Base-by-base conservation (phyloP, 2,329 filamentous ascomycete species). In the Moelleriella libera region DNA sequence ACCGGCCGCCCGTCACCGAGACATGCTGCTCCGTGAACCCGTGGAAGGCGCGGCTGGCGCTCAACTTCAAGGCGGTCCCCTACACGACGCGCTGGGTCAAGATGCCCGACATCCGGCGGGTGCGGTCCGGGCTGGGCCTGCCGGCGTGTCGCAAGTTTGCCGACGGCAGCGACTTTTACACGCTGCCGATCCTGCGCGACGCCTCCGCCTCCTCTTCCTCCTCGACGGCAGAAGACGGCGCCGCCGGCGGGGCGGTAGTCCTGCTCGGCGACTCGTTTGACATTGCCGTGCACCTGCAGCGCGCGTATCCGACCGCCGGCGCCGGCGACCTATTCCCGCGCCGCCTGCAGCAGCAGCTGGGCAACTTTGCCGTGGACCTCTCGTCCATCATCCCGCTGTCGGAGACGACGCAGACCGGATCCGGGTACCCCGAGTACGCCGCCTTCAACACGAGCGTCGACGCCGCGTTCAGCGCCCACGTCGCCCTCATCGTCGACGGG, bases 181-280 rank as follows among this genome's bases (percentile, higher is more conserved):
- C 80, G 2, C 68, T 83, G 0, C 80, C 80, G 2, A 67, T 82
- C 41, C 58, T 83, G 28, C 54, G 63, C 1, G 74, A 82, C 45
- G 57, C 64, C 0, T 21, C 21, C 21, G 21, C 21, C 21, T 21
- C 21, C 21, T 21, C 21, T 21, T 2, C 21, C 21, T 21, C 21
- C 21, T 21, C 21, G 21, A 21, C 21, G 21, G 21, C 21, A 21
- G 21, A 21, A 21, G 21, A 21, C 21, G 21, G 21, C 21, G 21
- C n/a, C n/a, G 21, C 21, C 21, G 21, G 21, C n/a, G 21, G 21
- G 21, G 21, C 3, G 21, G 21, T 21, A 3, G 21, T 21, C 21
- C 21, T 65, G 0, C 48, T 82, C 3, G 80, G 80, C 5, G 80
- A 84, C 61, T 77, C 78, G 2, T 80, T 82, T 55, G 80, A 83